Percentiles rank a stretch among this genome's conserved stretches.
Conservation (phyloP, 2,329 filamentous ascomycete genomes). For the Akanthomyces uredinophilus region DNA sequence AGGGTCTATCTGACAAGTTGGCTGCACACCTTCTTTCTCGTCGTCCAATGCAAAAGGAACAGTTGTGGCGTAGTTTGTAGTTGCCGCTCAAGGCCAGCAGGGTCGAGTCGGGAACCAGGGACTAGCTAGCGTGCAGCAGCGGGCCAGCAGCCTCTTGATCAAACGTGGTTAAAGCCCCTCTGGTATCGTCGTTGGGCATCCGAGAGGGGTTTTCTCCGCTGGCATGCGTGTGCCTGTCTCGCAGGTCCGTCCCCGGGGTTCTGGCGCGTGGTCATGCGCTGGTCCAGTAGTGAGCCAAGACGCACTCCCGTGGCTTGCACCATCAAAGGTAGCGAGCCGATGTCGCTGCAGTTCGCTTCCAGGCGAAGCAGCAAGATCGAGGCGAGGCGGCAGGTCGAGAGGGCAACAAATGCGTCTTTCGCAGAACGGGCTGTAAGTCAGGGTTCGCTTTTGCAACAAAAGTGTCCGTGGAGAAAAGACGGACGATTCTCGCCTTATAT, state of each 20-base stretch:
- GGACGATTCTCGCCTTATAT: neutral
- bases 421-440: neutral
- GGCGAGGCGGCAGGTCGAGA: neutral
- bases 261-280: conserved; percentile 7
- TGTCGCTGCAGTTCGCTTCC: neutral
- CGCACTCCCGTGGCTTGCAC: neutral
- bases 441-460: neutral
- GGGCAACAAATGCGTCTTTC: neutral
- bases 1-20: neutral
- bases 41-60: neutral
- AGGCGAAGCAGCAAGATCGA: neutral
- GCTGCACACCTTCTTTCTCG: neutral
- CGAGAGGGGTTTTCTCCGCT: neutral
- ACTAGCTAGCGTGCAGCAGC: neutral
- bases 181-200: conserved; percentile 6
- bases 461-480: neutral
- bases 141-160: conserved; percentile 5
- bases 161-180: neutral
- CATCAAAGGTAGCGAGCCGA: neutral
- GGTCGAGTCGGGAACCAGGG: neutral
- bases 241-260: neutral
- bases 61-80: conserved; percentile 4
- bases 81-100: neutral
- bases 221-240: neutral
- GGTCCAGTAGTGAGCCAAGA: neutral